phyloP scores from a whole-genome alignment of 2,329 filamentous ascomycete genomes.

The Fusarium secorum region DNA sequence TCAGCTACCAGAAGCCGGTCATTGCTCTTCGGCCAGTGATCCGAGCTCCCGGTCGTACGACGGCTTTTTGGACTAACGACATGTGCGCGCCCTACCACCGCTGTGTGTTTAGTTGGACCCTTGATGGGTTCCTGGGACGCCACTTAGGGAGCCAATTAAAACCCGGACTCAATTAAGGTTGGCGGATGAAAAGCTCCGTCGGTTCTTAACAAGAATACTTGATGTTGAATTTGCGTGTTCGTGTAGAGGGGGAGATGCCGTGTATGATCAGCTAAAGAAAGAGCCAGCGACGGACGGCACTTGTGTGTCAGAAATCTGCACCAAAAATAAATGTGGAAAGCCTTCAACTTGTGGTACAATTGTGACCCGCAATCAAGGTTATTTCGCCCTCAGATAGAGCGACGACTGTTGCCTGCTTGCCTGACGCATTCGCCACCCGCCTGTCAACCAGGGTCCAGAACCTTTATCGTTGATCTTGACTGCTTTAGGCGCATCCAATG shows the following conservation, averaged over 20 bases:
- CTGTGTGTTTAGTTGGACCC: slow-evolving; percentile 31
- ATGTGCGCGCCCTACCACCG: slow-evolving; percentile 28
- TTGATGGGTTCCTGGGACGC: slow-evolving; percentile 25
- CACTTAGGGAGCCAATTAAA: slow-evolving; percentile 26
- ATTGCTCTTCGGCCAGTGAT: slow-evolving; percentile 15
- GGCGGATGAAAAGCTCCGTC: slow-evolving; percentile 38
- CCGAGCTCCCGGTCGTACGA: slow-evolving; percentile 27
- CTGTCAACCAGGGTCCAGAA: slow-evolving; percentile 37
- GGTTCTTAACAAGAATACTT: slow-evolving; percentile 22
- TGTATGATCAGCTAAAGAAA: background rate
- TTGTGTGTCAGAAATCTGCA: background rate
- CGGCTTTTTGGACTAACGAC: slow-evolving; percentile 31
- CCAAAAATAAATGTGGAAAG: slow-evolving; percentile 25
- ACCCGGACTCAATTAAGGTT: background rate
- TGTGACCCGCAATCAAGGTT: slow-evolving; percentile 20
- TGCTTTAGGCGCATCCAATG: slow-evolving; percentile 25
- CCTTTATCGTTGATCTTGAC: slow-evolving; percentile 31
- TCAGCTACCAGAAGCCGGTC: no score
- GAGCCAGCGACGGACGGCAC: background rate
- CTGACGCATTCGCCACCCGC: slow-evolving; percentile 35
- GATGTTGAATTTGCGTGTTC: background rate
- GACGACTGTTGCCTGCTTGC: slow-evolving; percentile 14
- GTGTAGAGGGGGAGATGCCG: background rate
- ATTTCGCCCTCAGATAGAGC: slow-evolving; percentile 27
- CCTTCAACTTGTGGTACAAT: slow-evolving; percentile 25